Base-by-base conservation (phyloP, 306 rosid genomes). In the Ammopiptanthus mongolicus region DNA sequence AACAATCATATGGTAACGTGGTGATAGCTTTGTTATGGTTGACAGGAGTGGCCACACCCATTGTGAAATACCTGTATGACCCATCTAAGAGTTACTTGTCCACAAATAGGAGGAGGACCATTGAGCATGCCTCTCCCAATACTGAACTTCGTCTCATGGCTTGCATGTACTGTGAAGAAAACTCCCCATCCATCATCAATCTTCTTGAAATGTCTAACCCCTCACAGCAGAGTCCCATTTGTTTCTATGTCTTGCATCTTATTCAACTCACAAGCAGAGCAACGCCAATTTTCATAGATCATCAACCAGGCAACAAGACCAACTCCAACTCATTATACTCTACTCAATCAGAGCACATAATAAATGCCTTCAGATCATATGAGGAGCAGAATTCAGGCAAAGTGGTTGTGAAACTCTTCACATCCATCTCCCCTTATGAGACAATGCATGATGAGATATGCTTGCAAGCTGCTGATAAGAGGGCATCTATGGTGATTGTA, bases 361-460 rank as follows among this genome's bases (percentile, higher is more conserved):
- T 81, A 79, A 87, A 84, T 0, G 92, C 90, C 5, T 91, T 89
- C 64, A 73, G 61, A 17, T 58, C 81, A 6, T 89, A 74, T 47
- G 76, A 86, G 75, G 33, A 73, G 3, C 65, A 51, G 12, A 74
- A 67, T 18, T 1, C 5, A 1, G 62, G 71, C 11, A 80, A 65
- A 3, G 74, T 83, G 9, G 37, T 22, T 0, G 79, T 82, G 48
- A 77, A 81, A 1, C 73, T 86, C 9, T 86, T 66, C 69, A 83
- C 92, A 1, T 81, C 92, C 3, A 36, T 88, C 2, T 80, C 93
- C 0, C 97, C 93, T 6, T 87, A 62, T 7, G 83, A 78, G 21
- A 85, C 88, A 8, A 86, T 91, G 94, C 97, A 88, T 2, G 84
- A 91, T 55, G 92, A 88, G 6, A 73, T 91, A 0, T 88, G 90